Evolutionary conservation across 257 asterid genomes (phyloP).

Genomic region (Fraxinus quadrangulata): DNA sequence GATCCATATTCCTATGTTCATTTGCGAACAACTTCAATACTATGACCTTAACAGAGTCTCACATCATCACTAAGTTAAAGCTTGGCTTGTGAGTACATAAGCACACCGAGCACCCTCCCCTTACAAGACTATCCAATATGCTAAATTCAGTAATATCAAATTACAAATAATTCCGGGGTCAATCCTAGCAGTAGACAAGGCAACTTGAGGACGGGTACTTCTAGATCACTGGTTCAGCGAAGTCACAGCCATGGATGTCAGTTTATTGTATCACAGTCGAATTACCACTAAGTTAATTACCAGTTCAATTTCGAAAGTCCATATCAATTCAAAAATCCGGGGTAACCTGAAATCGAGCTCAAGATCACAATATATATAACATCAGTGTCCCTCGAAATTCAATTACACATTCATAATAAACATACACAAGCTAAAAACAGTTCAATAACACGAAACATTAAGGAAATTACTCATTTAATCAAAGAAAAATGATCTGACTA

Average conservation of each 20-base stretch:
- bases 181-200: not conserved
- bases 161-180: not conserved
- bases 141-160: not conserved
- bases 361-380: not conserved
- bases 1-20: not conserved
- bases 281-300: not conserved
- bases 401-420: not conserved
- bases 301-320: not conserved
- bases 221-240: not conserved
- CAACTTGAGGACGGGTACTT: not conserved
- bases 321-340: not conserved
- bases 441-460: not conserved
- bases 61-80: not conserved
- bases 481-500: not conserved
- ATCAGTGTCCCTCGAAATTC: not conserved
- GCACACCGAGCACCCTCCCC: not conserved
- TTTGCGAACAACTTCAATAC: not conserved
- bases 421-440: not conserved
- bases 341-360: not conserved
- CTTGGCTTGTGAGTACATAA: not conserved
- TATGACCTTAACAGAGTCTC: not conserved
- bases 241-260: not conserved
- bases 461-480: not conserved
- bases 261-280: not conserved
- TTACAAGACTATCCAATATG: not conserved